Percentiles rank a stretch among this genome's conserved stretches.
These are phyloP conservation scores for Glycyrrhiza uralensis DNA, from an alignment of 306 rosid genomes.

Conservation along the genomic window DNA sequence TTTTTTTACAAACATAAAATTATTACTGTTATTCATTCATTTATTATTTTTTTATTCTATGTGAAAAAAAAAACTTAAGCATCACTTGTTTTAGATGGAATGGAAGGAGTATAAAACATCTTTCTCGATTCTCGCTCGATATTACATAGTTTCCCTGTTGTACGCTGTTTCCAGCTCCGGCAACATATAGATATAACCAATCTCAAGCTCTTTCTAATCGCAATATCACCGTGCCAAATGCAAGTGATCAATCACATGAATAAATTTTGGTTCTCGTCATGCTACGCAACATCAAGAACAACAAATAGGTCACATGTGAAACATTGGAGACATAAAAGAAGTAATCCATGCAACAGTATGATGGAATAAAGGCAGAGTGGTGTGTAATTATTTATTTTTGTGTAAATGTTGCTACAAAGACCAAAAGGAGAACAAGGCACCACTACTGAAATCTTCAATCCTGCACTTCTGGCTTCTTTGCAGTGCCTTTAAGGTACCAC, in stretches of 20 bases:
- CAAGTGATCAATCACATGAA: conserved; percentile 14
- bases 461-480: conserved; percentile 85
- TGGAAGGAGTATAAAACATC: no score
- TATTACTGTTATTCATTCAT: no score
- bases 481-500: conserved; percentile 79
- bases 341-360: conserved; percentile 3
- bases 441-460: conserved; percentile 49
- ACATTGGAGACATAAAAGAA: conserved; percentile 5
- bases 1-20: no score
- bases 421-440: conserved; percentile 23
- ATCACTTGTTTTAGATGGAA: no score
- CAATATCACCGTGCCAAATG: no score
- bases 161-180: no score
- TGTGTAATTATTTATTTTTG: conserved; percentile 33
- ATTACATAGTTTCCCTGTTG: no score
- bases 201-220: no score
- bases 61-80: no score
- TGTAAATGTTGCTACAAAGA: conserved; percentile 23
- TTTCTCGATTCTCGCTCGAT: no score
- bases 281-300: conserved; percentile 14
- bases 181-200: no score
- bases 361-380: conserved; percentile 14
- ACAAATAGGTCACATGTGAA: conserved; percentile 7
- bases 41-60: no score
- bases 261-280: conserved; percentile 1